These are phyloP conservation scores for Phaeophleospora eucalypticola DNA, from an alignment of 2,329 filamentous ascomycete genomes.

Conservation along the genomic window DNA sequence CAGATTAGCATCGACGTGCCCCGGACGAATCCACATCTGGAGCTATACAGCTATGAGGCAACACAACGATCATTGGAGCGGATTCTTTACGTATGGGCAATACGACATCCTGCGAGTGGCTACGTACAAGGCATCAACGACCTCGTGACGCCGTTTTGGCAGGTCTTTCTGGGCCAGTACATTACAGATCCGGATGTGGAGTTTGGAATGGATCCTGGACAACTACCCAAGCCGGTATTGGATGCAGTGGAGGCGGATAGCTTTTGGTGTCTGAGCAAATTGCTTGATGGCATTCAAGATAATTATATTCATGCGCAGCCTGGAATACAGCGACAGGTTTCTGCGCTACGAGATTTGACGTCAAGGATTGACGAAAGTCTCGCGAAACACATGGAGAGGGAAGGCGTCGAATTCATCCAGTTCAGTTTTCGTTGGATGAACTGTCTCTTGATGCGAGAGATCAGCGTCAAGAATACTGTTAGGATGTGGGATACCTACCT, in stretches of 20 bases:
- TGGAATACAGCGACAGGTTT: conserved; percentile 90
- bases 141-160: conserved; percentile 94
- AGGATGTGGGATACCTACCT: conserved; percentile 99
- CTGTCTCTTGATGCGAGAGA: conserved; percentile 93
- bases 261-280: conserved; percentile 96
- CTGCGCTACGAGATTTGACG: conserved; percentile 82
- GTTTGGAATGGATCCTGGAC: conserved; percentile 92
- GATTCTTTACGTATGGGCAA: conserved; percentile 96
- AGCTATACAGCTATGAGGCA: conserved; percentile 91
- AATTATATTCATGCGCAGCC: conserved; percentile 98
- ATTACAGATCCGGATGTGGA: conserved; percentile 93
- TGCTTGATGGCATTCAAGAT: conserved; percentile 97
- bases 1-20: conserved; percentile 99
- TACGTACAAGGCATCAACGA: conserved; percentile 99
- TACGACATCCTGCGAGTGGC: conserved; percentile 91
- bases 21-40: conserved; percentile 90
- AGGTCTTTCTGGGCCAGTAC: conserved; percentile 91
- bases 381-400: conserved; percentile 81
- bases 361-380: conserved; percentile 79
- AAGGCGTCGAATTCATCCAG: conserved; percentile 96
- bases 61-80: conserved; percentile 91
- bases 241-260: conserved; percentile 97
- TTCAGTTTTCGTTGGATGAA: conserved; percentile 99
- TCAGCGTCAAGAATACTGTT: conserved; percentile 93
- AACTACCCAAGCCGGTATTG: conserved; percentile 81